Evolutionary conservation across 2,329 filamentous ascomycete species (phyloP), one percentile per base, ranked within the genome.

Genomic region (Pleochaeta shiraiana): DNA sequence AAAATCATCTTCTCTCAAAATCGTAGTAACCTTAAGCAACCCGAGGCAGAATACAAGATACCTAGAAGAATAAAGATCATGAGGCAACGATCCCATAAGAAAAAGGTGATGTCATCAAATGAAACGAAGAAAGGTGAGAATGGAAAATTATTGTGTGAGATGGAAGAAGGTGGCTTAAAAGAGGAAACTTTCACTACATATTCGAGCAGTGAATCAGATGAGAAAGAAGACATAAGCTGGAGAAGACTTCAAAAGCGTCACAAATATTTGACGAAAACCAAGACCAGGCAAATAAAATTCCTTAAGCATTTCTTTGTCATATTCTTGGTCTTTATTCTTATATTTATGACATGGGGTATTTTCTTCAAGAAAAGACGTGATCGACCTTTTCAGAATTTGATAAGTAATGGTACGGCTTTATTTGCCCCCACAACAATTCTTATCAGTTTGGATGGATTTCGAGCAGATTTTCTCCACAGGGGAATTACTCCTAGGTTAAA

Each of bases 341-440:
- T 85, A 24, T 76, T 80, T 1, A 71, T 85, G 33, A 71, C 81
- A 26, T 80, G 82, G 0, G 84, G 81, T 81, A 83, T 81, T 71
- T 70, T 84, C 39, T 82, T 81, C 9, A 72, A 79, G 47, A 75
- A 75, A 66, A 76, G 75, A 63, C 78, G 75, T 0, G 68, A 67
- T 0, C 68, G 70, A 64, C 65, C 66, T 16, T 70, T 72, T 53
- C 72, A 74, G 59, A 67, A 73, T 31, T 69, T 81, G 26, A 70
- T 81, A 66, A 85, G 80, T 76, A 98, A 98, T 73, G 93, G 93
- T 64, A 95, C 90, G 0, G 87, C 90, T 1, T 76, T 89, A 4
- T 98, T 97, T 73, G 86, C 84, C 11, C 90, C 91, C 0, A 98
- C 93, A 0, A 96, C 93, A 1, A 87, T 98, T 66, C 79, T 97